Percentiles rank a stretch among this genome's conserved stretches.
phyloP scores from a whole-genome alignment of 352 stramenopile genomes.

The Globisporangium cederbergense region DNA sequence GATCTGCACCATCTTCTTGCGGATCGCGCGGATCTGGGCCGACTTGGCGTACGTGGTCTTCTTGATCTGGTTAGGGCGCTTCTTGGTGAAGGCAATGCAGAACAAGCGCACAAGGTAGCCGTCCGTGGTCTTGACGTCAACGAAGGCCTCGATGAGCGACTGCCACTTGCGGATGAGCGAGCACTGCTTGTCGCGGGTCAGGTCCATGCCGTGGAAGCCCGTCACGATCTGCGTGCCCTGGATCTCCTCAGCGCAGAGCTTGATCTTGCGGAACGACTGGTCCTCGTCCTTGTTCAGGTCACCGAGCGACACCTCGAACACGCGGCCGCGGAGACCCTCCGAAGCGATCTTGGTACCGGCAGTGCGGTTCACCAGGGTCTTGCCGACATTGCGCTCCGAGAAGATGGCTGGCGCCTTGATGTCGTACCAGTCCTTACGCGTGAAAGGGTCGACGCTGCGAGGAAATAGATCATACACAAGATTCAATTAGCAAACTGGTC shows the following conservation, averaged over 20 bases:
- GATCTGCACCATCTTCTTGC: constrained; percentile 98
- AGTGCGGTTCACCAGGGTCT: constrained; percentile 99
- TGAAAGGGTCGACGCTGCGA: constrained; percentile 96
- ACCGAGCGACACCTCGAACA: constrained; percentile 98
- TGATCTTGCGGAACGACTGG: constrained; percentile 98
- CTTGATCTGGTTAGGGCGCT: constrained; percentile 98
- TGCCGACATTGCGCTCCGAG: constrained; percentile 94
- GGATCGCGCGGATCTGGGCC: constrained; percentile 96
- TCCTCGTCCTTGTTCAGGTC: constrained; percentile 99
- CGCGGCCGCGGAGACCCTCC: constrained; percentile 97
- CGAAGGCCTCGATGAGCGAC: constrained; percentile 98
- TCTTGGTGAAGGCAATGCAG: constrained; percentile 99
- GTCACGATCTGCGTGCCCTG: constrained; percentile 87
- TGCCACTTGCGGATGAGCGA: constrained; percentile 99
- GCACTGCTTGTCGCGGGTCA: constrained; percentile 99
- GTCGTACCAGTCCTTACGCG: constrained; percentile 97
- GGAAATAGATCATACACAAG: constrained; percentile 9
- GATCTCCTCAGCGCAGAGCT: constrained; percentile 98
- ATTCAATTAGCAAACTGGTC: constrained; percentile 9
- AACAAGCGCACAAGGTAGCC: constrained; percentile 99
- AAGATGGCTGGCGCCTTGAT: constrained; percentile 99
- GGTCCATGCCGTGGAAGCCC: constrained; percentile 92
- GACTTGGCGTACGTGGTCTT: constrained; percentile 99
- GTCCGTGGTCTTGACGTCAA: constrained; percentile 99
- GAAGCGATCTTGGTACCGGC: constrained; percentile 96